Evolutionary conservation across 2,329 filamentous ascomycete species (phyloP), one percentile per base, ranked within the genome.

Genomic region (Colletotrichum shisoi): DNA sequence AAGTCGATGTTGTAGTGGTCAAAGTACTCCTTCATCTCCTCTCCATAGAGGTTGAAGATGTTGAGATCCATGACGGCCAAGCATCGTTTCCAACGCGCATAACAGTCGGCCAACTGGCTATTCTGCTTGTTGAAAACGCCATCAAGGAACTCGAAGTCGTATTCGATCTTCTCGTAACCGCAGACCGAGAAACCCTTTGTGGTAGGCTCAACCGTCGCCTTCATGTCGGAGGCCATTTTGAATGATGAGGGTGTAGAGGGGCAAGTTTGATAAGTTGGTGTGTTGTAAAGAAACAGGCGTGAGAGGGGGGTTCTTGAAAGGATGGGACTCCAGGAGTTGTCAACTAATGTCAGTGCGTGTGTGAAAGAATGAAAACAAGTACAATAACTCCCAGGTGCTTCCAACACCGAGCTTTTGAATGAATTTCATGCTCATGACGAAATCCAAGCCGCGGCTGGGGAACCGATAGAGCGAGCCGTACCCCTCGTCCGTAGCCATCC

Each of bases 141-240:
- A 71, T 92, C 89, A 53, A 91, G 83, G 77, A 92, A 91, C 62
- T 87, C 86, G 76, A 92, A 92, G 77, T 91, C 88, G 75, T 91
- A 91, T 73, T 90, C 86, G 74, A 91, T 91, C 82, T 90, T 91
- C 81, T 92, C 89, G 72, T 90, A 91, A 27, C 89, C 89, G 71
- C 88, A 86, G 68, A 91, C 89, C 71, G 89, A 86, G 78, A 91
- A 91, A 44, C 89, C 89, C 68, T 82, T 80, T 71, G 82, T 78
- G 69, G 87, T 91, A 78, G 89, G 85, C 68, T 81, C 78, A 70
- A 91, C 88, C 60, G 83, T 84, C 65, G 89, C 89, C 73, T 86
- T 89, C 75, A 90, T 83, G 75, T 91, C 88, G 74, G 89, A 91
- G 27, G 65, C 65, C 89, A 91, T 91, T 70, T 71, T 81, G 48